Conservation (phyloP, 2,329 filamentous ascomycete genomes). For the Penicillium brasilianum region DNA sequence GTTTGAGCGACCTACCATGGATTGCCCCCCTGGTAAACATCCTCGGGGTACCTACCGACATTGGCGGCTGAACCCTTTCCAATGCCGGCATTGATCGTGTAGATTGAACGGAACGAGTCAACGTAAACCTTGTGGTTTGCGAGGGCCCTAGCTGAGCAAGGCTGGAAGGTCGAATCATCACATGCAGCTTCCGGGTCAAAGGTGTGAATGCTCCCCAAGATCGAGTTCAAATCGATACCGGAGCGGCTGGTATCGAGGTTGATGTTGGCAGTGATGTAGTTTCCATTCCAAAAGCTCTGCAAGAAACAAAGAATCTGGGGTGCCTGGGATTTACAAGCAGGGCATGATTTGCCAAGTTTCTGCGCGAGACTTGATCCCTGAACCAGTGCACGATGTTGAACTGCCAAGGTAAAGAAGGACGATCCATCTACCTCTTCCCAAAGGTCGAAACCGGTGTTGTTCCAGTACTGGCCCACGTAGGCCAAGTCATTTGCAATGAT, state of each 20-base stretch:
- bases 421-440: slow-evolving; percentile 80
- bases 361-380: slow-evolving; percentile 67
- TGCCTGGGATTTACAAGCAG: slow-evolving; percentile 63
- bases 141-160: slow-evolving; percentile 69
- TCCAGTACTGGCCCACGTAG: slow-evolving; percentile 62
- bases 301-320: slow-evolving; percentile 73
- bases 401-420: slow-evolving; percentile 76
- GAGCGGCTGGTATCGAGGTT: slow-evolving; percentile 62
- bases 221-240: slow-evolving; percentile 72
- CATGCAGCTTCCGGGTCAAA: slow-evolving; percentile 36
- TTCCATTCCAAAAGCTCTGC: slow-evolving; percentile 72
- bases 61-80: neutral
- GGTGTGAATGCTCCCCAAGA: slow-evolving; percentile 54
- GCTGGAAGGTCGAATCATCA: slow-evolving; percentile 67
- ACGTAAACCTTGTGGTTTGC: slow-evolving; percentile 76
- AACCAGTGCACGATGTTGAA: slow-evolving; percentile 66
- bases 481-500: slow-evolving; percentile 73
- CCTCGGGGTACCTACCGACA: slow-evolving; percentile 7
- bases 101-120: slow-evolving; percentile 73
- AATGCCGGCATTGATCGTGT: slow-evolving; percentile 56
- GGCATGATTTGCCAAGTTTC: slow-evolving; percentile 63
- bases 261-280: slow-evolving; percentile 67
- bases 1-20: slow-evolving; percentile 11
- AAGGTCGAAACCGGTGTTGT: slow-evolving; percentile 67
- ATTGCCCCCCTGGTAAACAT: slow-evolving; percentile 7